Conservation (phyloP, 768 basidiomycete species). For the Kondoa subrosea region DNA sequence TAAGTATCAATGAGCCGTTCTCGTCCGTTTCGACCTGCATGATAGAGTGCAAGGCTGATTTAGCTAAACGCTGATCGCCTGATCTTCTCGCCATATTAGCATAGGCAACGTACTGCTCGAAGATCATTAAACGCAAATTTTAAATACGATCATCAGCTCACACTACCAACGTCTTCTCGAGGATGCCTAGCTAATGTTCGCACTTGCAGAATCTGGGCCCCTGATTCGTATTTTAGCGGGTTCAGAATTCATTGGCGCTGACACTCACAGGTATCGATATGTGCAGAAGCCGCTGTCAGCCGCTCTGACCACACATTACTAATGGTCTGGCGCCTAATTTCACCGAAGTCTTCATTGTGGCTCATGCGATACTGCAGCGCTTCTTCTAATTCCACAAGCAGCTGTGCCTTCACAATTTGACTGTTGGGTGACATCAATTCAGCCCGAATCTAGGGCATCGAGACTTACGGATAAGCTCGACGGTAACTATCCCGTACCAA, state of each 20-base stretch:
- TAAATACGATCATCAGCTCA: not conserved
- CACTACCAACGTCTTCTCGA: not conserved
- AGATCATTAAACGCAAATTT: not conserved
- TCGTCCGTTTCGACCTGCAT: not conserved
- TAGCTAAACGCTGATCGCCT: not conserved
- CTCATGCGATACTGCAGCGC: not conserved
- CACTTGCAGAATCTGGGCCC: not conserved
- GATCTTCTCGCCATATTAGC: not conserved
- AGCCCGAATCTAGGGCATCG: not conserved
- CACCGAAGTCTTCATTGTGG: not conserved
- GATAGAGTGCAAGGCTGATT: not conserved
- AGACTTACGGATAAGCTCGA: not conserved
- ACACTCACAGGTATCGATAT: not conserved
- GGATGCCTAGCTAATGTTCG: not conserved
- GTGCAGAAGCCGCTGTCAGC: not conserved
- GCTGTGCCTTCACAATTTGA: not conserved
- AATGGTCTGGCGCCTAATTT: not conserved
- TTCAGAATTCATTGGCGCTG: not conserved
- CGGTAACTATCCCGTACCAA: not conserved
- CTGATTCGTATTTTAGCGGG: not conserved
- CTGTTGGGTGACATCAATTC: not conserved
- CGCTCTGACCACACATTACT: not conserved
- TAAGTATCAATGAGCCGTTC: not conserved
- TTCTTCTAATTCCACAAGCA: not conserved
- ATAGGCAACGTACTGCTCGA: not conserved